A percentile compares a stretch with the other conserved stretches of the same genome.
These are phyloP conservation scores for Lentinula lateritia DNA, from an alignment of 768 basidiomycete species.

Conservation along the genomic window DNA sequence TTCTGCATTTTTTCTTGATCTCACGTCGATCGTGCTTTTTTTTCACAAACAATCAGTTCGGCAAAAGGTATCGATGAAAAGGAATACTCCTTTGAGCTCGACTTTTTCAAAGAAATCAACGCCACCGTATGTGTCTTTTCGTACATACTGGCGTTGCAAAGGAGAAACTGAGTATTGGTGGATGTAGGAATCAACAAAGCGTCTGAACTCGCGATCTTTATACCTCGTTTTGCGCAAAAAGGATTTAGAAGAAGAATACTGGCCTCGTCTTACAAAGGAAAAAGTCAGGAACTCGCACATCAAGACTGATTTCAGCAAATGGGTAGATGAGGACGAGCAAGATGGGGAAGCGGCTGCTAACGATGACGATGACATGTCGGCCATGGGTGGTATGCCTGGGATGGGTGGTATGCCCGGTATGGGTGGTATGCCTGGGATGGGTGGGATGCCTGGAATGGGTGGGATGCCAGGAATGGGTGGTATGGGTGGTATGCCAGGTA, in stretches of 20 bases:
- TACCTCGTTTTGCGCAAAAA: slow-evolving; percentile 76
- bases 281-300: slow-evolving; percentile 75
- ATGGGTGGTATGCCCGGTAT: slow-evolving; percentile 58
- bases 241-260: slow-evolving; percentile 68
- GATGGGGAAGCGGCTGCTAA: slow-evolving; percentile 46
- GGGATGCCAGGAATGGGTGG: slow-evolving; percentile 43
- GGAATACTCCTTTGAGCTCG: slow-evolving; percentile 70
- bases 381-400: slow-evolving; percentile 47
- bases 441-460: slow-evolving; percentile 38
- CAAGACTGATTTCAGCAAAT: slow-evolving; percentile 94
- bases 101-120: slow-evolving; percentile 70
- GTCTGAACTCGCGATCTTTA: slow-evolving; percentile 63
- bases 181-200: slow-evolving; percentile 45
- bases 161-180: neutral
- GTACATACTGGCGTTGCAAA: neutral
- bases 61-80: slow-evolving; percentile 41
- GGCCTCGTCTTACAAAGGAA: slow-evolving; percentile 90
- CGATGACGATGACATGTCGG: slow-evolving; percentile 39
- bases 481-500: slow-evolving; percentile 36
- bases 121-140: slow-evolving; percentile 53
- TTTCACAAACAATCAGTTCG: slow-evolving; percentile 22
- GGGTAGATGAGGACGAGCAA: slow-evolving; percentile 98
- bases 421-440: slow-evolving; percentile 47
- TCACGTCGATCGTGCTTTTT: slow-evolving; percentile 11
- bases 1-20: neutral